Conservation (phyloP, 2,329 filamentous ascomycete species). For the Trichophaea hybrida region DNA sequence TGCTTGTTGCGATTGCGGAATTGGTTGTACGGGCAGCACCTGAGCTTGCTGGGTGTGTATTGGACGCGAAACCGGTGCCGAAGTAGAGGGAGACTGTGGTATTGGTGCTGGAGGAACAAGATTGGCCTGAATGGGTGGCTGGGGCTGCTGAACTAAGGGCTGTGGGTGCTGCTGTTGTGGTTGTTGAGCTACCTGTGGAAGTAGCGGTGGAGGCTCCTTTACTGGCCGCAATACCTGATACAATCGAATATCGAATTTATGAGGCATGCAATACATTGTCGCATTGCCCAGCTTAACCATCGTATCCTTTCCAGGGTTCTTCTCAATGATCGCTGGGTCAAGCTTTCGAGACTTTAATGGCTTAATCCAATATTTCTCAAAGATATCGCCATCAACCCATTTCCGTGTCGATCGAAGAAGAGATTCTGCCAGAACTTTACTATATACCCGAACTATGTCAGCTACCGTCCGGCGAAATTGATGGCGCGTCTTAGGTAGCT, state of each 20-base stretch:
- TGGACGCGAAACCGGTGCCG: neutral
- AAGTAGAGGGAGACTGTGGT: slow-evolving; percentile 1
- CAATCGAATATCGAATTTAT: slow-evolving; percentile 62
- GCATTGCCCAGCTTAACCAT: slow-evolving; percentile 61
- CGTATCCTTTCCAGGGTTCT: slow-evolving; percentile 54
- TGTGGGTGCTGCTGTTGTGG: neutral
- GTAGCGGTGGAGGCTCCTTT: slow-evolving; percentile 32
- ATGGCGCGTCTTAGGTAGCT: slow-evolving; percentile 8
- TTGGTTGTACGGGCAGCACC: neutral
- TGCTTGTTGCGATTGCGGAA: neutral
- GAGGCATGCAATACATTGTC: slow-evolving; percentile 63
- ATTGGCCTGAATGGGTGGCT: neutral
- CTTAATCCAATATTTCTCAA: slow-evolving; percentile 66
- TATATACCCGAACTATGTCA: slow-evolving; percentile 30
- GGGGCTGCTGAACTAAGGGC: neutral
- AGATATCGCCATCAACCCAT: slow-evolving; percentile 52
- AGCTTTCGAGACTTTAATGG: slow-evolving; percentile 47
- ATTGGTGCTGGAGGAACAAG: slow-evolving; percentile 14
- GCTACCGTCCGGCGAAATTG: neutral
- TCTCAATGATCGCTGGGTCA: slow-evolving; percentile 44
- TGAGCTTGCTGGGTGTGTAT: neutral
- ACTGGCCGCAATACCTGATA: slow-evolving; percentile 52
- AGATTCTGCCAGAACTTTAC: slow-evolving; percentile 61
- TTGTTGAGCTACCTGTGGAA: neutral
- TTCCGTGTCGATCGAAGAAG: slow-evolving; percentile 56